These are phyloP conservation scores for Alternaria gaisen DNA, from an alignment of 2,329 filamentous ascomycete genomes.

Conservation along the genomic window DNA sequence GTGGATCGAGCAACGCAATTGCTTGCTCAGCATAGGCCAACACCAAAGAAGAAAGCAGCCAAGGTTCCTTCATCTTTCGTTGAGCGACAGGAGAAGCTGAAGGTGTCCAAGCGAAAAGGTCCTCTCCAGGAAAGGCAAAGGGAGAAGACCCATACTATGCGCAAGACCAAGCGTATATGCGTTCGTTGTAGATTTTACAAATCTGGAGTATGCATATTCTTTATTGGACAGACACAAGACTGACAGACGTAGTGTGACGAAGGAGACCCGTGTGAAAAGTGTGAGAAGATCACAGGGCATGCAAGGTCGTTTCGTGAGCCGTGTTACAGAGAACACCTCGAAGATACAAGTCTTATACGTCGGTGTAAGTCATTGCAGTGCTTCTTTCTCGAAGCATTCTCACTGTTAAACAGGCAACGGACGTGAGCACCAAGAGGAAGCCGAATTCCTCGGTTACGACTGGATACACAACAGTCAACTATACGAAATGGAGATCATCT, in stretches of 20 bases:
- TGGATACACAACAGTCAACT: constrained; percentile 38
- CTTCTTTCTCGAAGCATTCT: constrained; percentile 2
- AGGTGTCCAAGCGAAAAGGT: constrained; percentile 44
- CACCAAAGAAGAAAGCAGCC: constrained; percentile 37
- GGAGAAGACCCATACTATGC: constrained; percentile 48
- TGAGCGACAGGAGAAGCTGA: constrained; percentile 45
- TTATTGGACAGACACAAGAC: neutral
- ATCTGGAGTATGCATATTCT: constrained; percentile 33
- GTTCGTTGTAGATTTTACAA: constrained; percentile 50
- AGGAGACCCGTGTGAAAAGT: constrained; percentile 44
- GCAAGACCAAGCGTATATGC: constrained; percentile 44
- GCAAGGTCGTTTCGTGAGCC: constrained; percentile 44
- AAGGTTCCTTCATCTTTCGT: constrained; percentile 46
- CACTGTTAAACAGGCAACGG: constrained; percentile 43
- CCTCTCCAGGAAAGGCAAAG: constrained; percentile 39
- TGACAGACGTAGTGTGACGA: constrained; percentile 41
- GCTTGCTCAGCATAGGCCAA: constrained; percentile 22
- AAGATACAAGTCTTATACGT: constrained; percentile 44
- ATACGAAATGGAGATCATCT: constrained; percentile 45
- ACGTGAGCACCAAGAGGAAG: constrained; percentile 47
- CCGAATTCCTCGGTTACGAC: constrained; percentile 42
- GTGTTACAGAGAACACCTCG: constrained; percentile 46
- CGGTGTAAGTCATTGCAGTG: constrained; percentile 32
- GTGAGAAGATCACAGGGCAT: constrained; percentile 40
- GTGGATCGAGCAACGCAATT: constrained; percentile 9